A percentile compares a stretch with the other conserved stretches of the same genome.
Evolutionary conservation across 768 basidiomycete genomes (phyloP).

Genomic region (Pleurotus sapidus): DNA sequence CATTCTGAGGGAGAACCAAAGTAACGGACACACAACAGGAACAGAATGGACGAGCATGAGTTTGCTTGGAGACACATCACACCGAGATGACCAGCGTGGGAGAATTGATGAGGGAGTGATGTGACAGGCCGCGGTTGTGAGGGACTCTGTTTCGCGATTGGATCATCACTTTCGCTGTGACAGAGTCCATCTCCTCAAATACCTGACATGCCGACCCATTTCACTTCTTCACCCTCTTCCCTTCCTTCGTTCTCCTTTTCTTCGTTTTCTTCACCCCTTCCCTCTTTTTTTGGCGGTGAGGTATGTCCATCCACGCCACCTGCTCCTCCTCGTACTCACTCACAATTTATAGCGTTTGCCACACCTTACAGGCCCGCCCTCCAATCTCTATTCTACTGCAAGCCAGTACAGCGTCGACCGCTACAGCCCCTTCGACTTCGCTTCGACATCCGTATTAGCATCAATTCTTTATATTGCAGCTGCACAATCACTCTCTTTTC

Average conservation of each 20-base stretch:
- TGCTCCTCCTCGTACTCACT: not conserved
- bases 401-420: constrained; percentile 81
- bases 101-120: constrained; percentile 29
- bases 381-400: constrained; percentile 48
- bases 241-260: constrained; percentile 45
- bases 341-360: constrained; percentile 40
- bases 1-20: constrained; percentile 1
- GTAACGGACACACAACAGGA: constrained; percentile 4
- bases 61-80: constrained; percentile 6
- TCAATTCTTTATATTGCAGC: constrained; percentile 21
- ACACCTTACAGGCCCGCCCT: constrained; percentile 36
- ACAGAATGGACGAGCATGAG: constrained; percentile 6
- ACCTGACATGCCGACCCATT: constrained; percentile 15
- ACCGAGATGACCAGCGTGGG: constrained; percentile 14
- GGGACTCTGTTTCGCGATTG: constrained; percentile 15
- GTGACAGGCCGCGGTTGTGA: constrained; percentile 36
- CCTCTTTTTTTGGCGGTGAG: constrained; percentile 1
- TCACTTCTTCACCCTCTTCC: constrained; percentile 22
- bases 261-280: constrained; percentile 25
- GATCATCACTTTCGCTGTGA: constrained; percentile 15
- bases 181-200: constrained; percentile 28
- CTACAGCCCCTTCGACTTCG: constrained; percentile 41
- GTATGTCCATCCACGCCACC: not conserved
- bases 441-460: constrained; percentile 30
- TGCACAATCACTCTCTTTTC: constrained; percentile 39